Conservation (phyloP, 345 rosid genomes). For the Aquilaria sinensis region DNA sequence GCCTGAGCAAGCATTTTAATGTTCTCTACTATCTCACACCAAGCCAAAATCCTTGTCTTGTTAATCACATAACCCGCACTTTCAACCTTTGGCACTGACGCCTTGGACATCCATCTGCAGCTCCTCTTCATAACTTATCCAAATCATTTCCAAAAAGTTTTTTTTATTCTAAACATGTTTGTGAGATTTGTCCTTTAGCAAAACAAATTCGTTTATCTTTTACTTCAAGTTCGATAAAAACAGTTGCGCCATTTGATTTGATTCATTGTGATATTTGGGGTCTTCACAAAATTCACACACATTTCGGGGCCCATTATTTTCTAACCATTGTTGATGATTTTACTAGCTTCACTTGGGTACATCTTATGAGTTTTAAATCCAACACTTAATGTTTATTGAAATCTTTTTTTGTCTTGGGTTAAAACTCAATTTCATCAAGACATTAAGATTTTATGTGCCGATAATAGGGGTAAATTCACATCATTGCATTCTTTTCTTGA, state of each 20-base stretch:
- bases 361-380: constrained; percentile 8
- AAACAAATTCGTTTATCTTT: neutral
- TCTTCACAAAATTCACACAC: neutral
- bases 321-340: constrained; percentile 4
- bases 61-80: too few relatives aligned
- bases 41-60: too few relatives aligned
- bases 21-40: too few relatives aligned
- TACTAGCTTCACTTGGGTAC: constrained; percentile 4
- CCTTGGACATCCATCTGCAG: constrained; percentile 1
- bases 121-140: too few relatives aligned
- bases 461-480: too few relatives aligned
- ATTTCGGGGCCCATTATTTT: neutral
- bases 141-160: too few relatives aligned
- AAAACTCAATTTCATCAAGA: neutral
- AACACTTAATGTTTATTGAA: neutral
- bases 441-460: too few relatives aligned
- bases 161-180: neutral
- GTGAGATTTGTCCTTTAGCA: neutral
- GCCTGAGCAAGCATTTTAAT: too few relatives aligned
- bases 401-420: constrained; percentile 4
- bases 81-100: constrained; percentile 1
- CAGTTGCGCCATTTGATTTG: neutral
- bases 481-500: neutral
- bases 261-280: constrained; percentile 12
- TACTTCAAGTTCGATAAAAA: neutral